Evolutionary conservation across 805 yeast species (phyloP), one percentile per base, ranked within the genome.

Genomic region (Jamesozyma gamospora): DNA sequence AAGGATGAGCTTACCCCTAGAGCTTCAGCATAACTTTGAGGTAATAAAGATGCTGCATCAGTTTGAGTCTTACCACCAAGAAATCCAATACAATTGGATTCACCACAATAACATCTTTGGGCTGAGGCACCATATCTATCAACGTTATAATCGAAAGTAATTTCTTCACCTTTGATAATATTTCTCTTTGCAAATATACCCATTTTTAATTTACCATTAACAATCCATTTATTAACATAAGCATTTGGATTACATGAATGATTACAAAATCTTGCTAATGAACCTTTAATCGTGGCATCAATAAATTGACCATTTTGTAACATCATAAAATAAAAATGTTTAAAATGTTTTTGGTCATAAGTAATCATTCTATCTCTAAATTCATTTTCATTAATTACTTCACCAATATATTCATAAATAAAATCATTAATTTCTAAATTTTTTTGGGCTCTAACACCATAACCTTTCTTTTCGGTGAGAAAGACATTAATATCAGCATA

Each of bases 1-100:
- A 76, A 77, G 19, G 70, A 70, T 1, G 74, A 65, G 12, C 74
- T 66, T 9, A 88, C 80, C 15, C 95, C 95, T 35, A 92, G 69
- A 0, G 96, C 96, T 45, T 83, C 94, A 9, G 92, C 77, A 28
- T 82, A 71, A 18, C 77, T 74, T 46, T 84, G 90, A 2, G 97
- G 96, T 36, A 90, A 69, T 41, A 85, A 64, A 30, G 84, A 71
- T 1, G 90, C 90, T 26, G 90, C 83, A 50, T 87, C 95, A 2
- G 97, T 87, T 64, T 92, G 98, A 2, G 95, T 90, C 61, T 87
- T 88, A 36, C 98, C 98, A 48, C 97, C 98, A 67, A 90, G 75
- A 48, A 82, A 80, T 27, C 96, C 95, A 32, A 86, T 71, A 71
- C 98, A 90, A 61, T 86, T 88, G 24, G 82, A 70, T 48, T 87